A percentile compares a stretch with the other conserved stretches of the same genome.
Conservation (phyloP, 345 rosid species). For the Lenwebbia sp. region DNA sequence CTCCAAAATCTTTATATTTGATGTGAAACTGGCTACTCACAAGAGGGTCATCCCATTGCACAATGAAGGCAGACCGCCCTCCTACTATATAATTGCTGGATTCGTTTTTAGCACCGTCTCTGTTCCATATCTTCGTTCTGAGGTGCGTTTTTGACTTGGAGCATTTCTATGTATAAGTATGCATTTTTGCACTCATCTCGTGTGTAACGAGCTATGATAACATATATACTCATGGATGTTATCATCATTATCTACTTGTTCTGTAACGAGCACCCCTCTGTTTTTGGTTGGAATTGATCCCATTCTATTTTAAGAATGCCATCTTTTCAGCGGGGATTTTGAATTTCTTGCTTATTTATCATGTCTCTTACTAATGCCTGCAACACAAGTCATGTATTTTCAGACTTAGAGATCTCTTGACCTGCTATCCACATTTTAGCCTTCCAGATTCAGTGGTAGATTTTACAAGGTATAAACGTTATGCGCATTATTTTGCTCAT, state of each 20-base stretch:
- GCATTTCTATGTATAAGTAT: not conserved
- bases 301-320: not conserved
- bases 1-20: slow-evolving; percentile 41
- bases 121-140: slow-evolving; percentile 87
- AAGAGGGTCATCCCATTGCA: slow-evolving; percentile 81
- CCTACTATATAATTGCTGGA: slow-evolving; percentile 84
- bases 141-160: slow-evolving; percentile 30
- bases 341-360: not conserved
- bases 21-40: slow-evolving; percentile 70
- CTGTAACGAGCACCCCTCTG: not conserved
- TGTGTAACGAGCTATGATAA: not conserved
- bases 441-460: too few species aligned
- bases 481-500: too few species aligned
- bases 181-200: not conserved
- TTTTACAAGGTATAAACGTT: too few species aligned
- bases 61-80: slow-evolving; percentile 65
- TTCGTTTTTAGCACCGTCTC: slow-evolving; percentile 75
- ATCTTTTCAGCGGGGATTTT: not conserved
- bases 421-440: too few species aligned
- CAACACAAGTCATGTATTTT: too few species aligned
- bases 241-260: not conserved
- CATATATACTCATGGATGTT: not conserved
- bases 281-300: not conserved
- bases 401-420: too few species aligned
- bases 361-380: too few species aligned